Evolutionary conservation across 1,284 basidiomycete species (phyloP).

Genomic region (Apiotrichum laibachii): DNA sequence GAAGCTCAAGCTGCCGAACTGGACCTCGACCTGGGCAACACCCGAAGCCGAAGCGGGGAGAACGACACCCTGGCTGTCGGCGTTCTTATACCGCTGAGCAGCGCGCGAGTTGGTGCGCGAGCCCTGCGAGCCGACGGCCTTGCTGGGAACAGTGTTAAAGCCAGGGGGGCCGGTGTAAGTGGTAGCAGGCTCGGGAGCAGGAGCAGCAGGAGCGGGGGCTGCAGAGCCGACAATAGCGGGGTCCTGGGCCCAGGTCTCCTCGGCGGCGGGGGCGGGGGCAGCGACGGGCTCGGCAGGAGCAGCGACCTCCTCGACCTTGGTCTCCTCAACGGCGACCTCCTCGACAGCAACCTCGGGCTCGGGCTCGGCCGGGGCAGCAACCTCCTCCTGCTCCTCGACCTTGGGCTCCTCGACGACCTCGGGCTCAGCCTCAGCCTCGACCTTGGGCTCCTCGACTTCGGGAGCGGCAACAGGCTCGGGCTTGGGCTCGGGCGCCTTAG

Average conservation of each 20-base stretch:
- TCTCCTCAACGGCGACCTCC: constrained; percentile 13
- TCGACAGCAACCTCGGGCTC: constrained; percentile 31
- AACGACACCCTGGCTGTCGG: constrained; percentile 51
- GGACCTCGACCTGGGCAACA: constrained; percentile 47
- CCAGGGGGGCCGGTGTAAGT: constrained; percentile 52
- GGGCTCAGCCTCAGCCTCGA: constrained; percentile 24
- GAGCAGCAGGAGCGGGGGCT: constrained; percentile 19
- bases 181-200: constrained; percentile 41
- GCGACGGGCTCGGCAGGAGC: constrained; percentile 23
- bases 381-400: constrained; percentile 10
- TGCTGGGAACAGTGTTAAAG: constrained; percentile 46
- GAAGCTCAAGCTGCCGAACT: constrained; percentile 53
- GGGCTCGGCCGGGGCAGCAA: constrained; percentile 28
- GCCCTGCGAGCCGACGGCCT: constrained; percentile 27
- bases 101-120: constrained; percentile 47
- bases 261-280: constrained; percentile 1
- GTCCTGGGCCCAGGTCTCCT: constrained; percentile 33
- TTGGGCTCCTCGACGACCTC: constrained; percentile 20
- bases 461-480: constrained; percentile 3
- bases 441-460: constrained; percentile 34
- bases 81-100: constrained; percentile 48
- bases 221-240: constrained; percentile 45
- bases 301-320: constrained; percentile 19
- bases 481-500: constrained; percentile 9
- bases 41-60: constrained; percentile 39